A percentile compares a stretch with the other conserved stretches of the same genome.
Evolutionary conservation across 1,284 basidiomycete genomes (phyloP).

Genomic region (Ceratobasidium sp.): DNA sequence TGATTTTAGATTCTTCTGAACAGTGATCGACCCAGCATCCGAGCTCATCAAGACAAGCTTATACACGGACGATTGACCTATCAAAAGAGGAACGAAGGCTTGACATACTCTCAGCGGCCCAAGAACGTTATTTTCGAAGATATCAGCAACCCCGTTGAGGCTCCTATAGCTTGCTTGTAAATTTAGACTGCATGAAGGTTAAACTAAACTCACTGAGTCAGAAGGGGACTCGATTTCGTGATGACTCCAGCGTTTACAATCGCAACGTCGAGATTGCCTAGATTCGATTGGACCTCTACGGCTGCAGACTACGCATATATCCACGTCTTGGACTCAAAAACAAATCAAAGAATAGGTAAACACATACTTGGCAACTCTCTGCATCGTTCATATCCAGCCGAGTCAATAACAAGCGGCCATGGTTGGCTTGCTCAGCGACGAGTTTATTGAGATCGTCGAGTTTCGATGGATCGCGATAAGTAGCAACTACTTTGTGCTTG

Average conservation of each 20-base stretch:
- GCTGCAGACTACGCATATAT: conserved; percentile 4
- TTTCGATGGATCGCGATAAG: conserved; percentile 32
- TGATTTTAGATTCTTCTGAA: not conserved
- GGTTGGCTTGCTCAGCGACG: not conserved
- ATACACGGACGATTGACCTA: not conserved
- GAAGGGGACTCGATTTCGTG: not conserved
- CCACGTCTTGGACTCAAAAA: not conserved
- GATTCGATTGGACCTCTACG: conserved; percentile 9
- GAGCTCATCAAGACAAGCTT: conserved; percentile 31
- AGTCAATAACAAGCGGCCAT: not conserved
- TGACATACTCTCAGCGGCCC: conserved; percentile 31
- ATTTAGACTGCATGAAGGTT: not conserved
- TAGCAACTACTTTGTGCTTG: conserved; percentile 14
- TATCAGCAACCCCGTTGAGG: conserved; percentile 10
- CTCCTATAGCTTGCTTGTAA: not conserved
- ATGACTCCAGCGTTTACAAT: conserved; percentile 30
- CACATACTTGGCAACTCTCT: conserved; percentile 20
- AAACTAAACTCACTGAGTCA: conserved; percentile 2
- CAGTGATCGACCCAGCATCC: not conserved
- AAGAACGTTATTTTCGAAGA: conserved; percentile 25
- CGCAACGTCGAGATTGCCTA: not conserved
- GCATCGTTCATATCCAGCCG: conserved; percentile 29
- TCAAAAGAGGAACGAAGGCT: conserved; percentile 15
- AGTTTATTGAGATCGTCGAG: conserved; percentile 53
- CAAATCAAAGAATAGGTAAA: not conserved